Conservation (phyloP, 202 grass and related monocot species). For the Dendrocalamus latiflorus region DNA sequence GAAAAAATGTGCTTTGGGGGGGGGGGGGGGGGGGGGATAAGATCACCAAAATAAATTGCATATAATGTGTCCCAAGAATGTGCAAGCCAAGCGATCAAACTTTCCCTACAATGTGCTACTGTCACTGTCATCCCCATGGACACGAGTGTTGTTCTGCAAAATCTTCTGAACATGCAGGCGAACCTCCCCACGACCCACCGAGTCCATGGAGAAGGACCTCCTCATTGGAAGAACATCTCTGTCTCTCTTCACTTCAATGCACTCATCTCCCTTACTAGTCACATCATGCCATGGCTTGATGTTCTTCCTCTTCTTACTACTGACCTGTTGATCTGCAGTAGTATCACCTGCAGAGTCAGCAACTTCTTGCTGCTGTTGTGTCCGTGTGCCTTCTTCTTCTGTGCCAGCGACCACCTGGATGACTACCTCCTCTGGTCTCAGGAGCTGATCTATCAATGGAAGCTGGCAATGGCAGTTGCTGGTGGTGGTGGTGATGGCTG, state of each 20-base stretch:
- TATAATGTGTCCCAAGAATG: not conserved
- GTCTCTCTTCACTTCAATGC: conserved; percentile 14
- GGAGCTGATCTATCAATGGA: conserved; percentile 5
- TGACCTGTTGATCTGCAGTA: not conserved
- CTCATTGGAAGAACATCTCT: conserved; percentile 31
- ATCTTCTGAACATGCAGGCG: conserved; percentile 45
- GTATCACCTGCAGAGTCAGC: not conserved
- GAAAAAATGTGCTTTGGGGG: no score
- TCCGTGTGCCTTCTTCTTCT: not conserved
- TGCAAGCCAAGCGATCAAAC: not conserved
- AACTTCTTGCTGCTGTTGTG: not conserved
- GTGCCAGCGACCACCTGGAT: not conserved
- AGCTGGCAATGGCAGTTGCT: not conserved
- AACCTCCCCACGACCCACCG: conserved; percentile 22
- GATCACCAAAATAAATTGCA: not conserved
- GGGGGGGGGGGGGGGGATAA: no score
- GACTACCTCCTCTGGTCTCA: not conserved
- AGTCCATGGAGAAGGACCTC: conserved; percentile 53
- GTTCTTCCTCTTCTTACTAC: not conserved
- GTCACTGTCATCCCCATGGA: conserved; percentile 5
- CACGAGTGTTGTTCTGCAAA: conserved; percentile 31
- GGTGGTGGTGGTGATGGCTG: conserved; percentile 28
- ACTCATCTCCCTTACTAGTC: conserved; percentile 52
- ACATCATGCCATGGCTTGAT: conserved; percentile 6
- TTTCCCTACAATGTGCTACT: conserved; percentile 3